Base-by-base conservation (phyloP, 139 green algal genomes). In the Chlorella sp. region DNA sequence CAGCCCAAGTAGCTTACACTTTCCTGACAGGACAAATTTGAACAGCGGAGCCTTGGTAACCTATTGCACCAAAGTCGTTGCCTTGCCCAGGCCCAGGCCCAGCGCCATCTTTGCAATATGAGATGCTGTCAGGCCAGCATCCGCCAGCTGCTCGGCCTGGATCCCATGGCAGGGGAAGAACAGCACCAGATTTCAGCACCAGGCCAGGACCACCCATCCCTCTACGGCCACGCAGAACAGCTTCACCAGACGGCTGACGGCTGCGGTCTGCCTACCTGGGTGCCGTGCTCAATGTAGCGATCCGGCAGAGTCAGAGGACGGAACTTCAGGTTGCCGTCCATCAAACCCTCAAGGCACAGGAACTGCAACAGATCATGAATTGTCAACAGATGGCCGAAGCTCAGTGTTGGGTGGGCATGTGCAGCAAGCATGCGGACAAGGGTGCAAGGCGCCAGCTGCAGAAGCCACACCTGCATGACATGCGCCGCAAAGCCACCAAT, bases 401-500 rank as follows among this genome's bases (percentile, higher is more conserved):
- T n/a, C n/a, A n/a, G n/a, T n/a, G n/a, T n/a, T n/a, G n/a, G n/a
- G n/a, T n/a, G n/a, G n/a, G n/a, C n/a, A n/a, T n/a, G n/a, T n/a
- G n/a, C n/a, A n/a, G n/a, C n/a, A n/a, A n/a, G n/a, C n/a, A n/a
- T n/a, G n/a, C n/a, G n/a, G n/a, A n/a, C n/a, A n/a, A n/a, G n/a
- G n/a, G n/a, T n/a, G n/a, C n/a, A n/a, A n/a, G n/a, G n/a, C n/a
- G n/a, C n/a, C n/a, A 38, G 30, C 26, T 12, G n/a, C 74, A 67
- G 26, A n/a, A 12, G 64, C 74, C 16, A 51, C 39, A 88, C 78
- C 87, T 94, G 92, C 92, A 97, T 95, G 36, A 99, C 97, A 86
- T 99, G 96, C 3, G 96, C 93, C 23, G 92, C 95, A 89, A 99
- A 99, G 36, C 98, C 98, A 60, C 98, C 98, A 55, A 99, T 97